Evolutionary conservation across 108 stramenopile genomes (phyloP).

Genomic region (Cylindrotheca fusiformis): DNA sequence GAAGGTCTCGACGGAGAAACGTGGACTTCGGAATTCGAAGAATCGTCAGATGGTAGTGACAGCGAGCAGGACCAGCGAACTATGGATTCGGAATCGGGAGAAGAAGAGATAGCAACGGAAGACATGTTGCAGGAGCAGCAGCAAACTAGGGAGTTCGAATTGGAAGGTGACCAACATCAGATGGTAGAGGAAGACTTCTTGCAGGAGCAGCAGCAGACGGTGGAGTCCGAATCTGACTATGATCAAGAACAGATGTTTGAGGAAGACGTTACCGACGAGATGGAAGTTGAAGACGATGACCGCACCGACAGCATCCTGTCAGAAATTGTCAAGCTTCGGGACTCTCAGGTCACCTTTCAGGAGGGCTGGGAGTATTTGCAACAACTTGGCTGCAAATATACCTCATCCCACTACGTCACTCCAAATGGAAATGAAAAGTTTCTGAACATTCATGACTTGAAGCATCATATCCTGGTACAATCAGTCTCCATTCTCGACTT

Average conservation of each 20-base stretch:
- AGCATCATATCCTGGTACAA: not conserved
- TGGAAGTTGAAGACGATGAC: not conserved
- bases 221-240: not conserved
- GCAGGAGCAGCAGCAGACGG: not conserved
- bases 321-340: not conserved
- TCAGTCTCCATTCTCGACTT: not conserved
- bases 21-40: not conserved
- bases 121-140: not conserved
- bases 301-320: not conserved
- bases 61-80: not conserved
- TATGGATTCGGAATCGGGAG: not conserved
- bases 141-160: not conserved
- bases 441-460: not conserved
- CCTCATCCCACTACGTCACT: not conserved
- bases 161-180: not conserved
- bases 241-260: not conserved
- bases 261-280: not conserved
- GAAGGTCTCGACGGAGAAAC: not conserved
- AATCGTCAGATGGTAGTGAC: not conserved
- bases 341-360: not conserved
- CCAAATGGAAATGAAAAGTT: not conserved
- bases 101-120: not conserved
- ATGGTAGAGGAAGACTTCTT: not conserved
- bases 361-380: not conserved
- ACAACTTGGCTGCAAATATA: not conserved